Base-by-base conservation (phyloP, 1,284 basidiomycete species). In the Fereydounia khargensis region DNA sequence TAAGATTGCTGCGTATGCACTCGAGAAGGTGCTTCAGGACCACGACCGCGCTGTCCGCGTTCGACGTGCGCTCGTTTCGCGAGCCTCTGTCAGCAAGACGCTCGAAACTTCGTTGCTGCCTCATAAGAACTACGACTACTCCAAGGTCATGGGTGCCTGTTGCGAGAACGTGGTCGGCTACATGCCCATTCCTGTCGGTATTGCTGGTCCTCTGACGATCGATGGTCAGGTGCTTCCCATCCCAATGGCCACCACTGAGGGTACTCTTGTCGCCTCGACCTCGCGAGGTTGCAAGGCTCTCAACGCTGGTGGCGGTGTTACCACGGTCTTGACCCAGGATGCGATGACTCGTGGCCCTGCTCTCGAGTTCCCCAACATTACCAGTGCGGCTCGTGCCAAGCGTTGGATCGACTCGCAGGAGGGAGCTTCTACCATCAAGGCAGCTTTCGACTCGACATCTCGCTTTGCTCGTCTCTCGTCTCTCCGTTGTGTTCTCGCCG, bases 151-250 rank as follows among this genome's bases (percentile, higher is more conserved):
- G 62, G 94, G 94, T 52, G 92, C 94, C 4, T 99, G 95, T 79
- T 99, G 95, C 78, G 95, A 99, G 79, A 99, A 99, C 76, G 95
- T 99, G 38, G 85, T 98, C 36, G 95, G 95, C 18, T 99, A 88
- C 77, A 92, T 97, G 78, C 95, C 95, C 18, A 78, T 99, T 27
- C 95, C 95, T 0, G 84, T 98, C 43, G 95, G 95, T 70, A 88
- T 98, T 54, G 95, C 95, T 5, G 95, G 95, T 6, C 95, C 95
- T 2, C 84, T 99, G 38, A 88, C 84, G 45, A 83, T 99, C 73
- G 95, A 99, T 66, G 91, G 89, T 30, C 81, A 84, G 54, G 77
- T 86, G 36, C 85, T 86, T 68, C 94, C 87, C 39, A 91, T 99
- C 61, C 95, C 95, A 14, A 98, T 99, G 95, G 94, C 95, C 25